A percentile compares a stretch with the other conserved stretches of the same genome.
These are phyloP conservation scores for Lodderomyces parapsilosis DNA, from an alignment of 1,139 yeast species.

Conservation along the genomic window DNA sequence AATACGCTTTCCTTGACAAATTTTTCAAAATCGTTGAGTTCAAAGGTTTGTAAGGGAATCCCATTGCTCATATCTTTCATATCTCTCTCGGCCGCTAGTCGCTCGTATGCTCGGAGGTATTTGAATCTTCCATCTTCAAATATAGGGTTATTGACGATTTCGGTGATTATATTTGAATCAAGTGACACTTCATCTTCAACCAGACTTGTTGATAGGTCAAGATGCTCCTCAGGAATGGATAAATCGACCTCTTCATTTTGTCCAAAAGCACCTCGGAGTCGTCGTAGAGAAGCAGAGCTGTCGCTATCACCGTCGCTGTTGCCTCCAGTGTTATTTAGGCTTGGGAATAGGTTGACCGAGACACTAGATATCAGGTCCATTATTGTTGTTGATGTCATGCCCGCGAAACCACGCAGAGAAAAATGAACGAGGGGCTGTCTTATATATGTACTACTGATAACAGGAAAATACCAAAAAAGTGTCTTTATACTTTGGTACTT, in stretches of 20 bases:
- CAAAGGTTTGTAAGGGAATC: constrained; percentile 26
- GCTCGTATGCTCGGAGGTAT: constrained; percentile 28
- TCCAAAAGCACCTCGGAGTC: constrained; percentile 10
- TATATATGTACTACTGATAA: no score
- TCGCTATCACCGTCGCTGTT: neutral
- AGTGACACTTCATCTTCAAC: constrained; percentile 17
- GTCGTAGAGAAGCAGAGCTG: constrained; percentile 9
- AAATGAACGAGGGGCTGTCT: no score
- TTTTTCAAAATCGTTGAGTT: constrained; percentile 35
- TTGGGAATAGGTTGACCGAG: constrained; percentile 11
- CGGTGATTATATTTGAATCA: constrained; percentile 27
- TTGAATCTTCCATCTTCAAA: constrained; percentile 27
- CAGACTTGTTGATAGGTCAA: neutral
- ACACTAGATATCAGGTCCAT: neutral
- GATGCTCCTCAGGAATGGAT: neutral
- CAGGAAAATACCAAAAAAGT: no score
- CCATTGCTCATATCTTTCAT: constrained; percentile 16
- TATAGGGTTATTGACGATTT: constrained; percentile 18
- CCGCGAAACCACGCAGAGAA: neutral
- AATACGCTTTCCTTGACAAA: constrained; percentile 38
- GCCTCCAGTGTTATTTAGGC: constrained; percentile 3
- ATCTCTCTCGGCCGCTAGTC: constrained; percentile 16
- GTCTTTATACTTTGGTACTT: no score
- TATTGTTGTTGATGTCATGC: neutral
- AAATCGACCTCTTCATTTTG: neutral